phyloP scores from a whole-genome alignment of 164 flowering plant genomes.

The Macadamia tetraphylla region DNA sequence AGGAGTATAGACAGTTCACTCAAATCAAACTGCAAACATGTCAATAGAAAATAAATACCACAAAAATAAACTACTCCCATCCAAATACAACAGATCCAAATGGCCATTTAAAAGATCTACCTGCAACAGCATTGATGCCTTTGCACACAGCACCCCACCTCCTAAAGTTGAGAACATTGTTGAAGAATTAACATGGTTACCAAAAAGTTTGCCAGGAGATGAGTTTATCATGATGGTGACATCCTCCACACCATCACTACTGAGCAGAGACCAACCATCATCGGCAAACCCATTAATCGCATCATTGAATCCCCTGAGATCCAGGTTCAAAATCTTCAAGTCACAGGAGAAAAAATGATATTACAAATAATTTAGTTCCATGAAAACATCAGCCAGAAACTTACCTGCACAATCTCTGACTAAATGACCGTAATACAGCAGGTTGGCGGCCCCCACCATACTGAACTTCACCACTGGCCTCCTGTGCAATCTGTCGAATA shows the following conservation, averaged over 20 bases:
- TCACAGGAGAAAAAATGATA: not conserved
- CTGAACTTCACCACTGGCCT: constrained; percentile 55
- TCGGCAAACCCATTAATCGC: constrained; percentile 82
- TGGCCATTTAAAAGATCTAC: constrained; percentile 19
- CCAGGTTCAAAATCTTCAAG: not conserved
- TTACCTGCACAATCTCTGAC: constrained; percentile 76
- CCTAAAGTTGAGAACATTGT: constrained; percentile 44
- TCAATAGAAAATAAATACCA: not conserved
- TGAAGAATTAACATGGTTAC: constrained; percentile 36
- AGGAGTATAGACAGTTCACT: not conserved
- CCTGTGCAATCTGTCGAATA: constrained; percentile 74
- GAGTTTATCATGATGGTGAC: constrained; percentile 68
- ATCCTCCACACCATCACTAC: constrained; percentile 73
- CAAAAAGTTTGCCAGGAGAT: constrained; percentile 48
- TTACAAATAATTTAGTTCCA: not conserved
- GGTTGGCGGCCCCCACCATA: constrained; percentile 75
- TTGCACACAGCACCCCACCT: constrained; percentile 77
- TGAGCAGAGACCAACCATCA: constrained; percentile 79
- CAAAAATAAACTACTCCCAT: too few relatives aligned
- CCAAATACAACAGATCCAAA: not conserved
- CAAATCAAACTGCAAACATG: not conserved
- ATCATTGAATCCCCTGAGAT: constrained; percentile 71
- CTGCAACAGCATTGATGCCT: constrained; percentile 83
- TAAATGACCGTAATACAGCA: constrained; percentile 66
- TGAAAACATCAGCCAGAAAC: not conserved